Evolutionary conservation across 2,329 filamentous ascomycete genomes (phyloP).

Genomic region (Alternaria arbusti): DNA sequence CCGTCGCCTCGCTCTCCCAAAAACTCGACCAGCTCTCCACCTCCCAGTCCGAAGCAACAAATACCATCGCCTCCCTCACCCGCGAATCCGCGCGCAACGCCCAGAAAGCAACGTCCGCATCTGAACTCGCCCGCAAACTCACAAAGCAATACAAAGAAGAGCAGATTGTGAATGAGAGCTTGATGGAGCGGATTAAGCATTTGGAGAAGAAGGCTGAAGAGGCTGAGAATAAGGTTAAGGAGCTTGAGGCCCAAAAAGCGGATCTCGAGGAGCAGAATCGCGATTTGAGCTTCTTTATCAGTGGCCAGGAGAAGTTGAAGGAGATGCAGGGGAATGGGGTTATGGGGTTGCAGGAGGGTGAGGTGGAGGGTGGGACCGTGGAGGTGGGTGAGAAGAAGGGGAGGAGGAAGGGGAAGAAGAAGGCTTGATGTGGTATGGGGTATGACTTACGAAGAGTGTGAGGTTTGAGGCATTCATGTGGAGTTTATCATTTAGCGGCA

Average conservation of each 20-base stretch:
- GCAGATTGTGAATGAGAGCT: conserved; percentile 79
- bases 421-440: conserved; percentile 1
- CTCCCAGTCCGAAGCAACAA: conserved; percentile 58
- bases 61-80: conserved; percentile 72
- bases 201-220: conserved; percentile 64
- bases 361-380: conserved; percentile 54
- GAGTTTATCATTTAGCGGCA: not conserved
- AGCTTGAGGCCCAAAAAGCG: conserved; percentile 61
- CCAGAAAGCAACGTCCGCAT: conserved; percentile 70
- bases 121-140: conserved; percentile 76
- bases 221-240: conserved; percentile 57
- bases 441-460: not conserved
- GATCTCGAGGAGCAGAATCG: conserved; percentile 86
- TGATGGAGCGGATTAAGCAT: conserved; percentile 82
- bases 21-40: conserved; percentile 61
- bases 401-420: conserved; percentile 36
- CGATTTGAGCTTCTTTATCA: conserved; percentile 87
- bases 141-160: conserved; percentile 83
- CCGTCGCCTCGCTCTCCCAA: conserved; percentile 58
- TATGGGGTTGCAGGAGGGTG: conserved; percentile 68
- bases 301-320: conserved; percentile 79
- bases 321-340: conserved; percentile 74
- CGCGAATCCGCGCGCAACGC: conserved; percentile 67
- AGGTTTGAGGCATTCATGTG: not conserved
- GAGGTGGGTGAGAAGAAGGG: conserved; percentile 42